Evolutionary conservation across 1,284 basidiomycete species (phyloP), one percentile per base, ranked within the genome.

Genomic region (Rhodotorula sp.): DNA sequence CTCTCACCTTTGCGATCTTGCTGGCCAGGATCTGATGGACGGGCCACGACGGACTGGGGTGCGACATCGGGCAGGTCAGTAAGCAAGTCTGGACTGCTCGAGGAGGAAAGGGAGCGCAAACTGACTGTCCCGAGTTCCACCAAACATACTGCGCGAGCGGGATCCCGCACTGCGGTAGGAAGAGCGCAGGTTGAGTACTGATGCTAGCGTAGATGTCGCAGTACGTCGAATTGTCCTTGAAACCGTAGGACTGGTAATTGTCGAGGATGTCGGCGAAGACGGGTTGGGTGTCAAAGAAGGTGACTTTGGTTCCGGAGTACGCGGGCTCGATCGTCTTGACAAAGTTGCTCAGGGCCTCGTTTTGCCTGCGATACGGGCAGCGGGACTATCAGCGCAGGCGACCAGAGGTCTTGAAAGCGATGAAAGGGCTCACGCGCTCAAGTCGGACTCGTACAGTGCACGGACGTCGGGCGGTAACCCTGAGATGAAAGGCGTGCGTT

Each of bases 201-300:
- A 58, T 31, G n/a, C 16, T 29, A 6, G 56, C 16, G 56, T 71
- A 71, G 21, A 59, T 47, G 6, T 20, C 23, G 51, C 70, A 71
- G 15, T 51, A 64, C 5, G 48, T 26, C 12, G 48, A 56, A 26
- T 65, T 48, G 21, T 70, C 65, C 34, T 34, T 31, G 58, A 73
- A 65, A 16, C 71, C 68, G 64, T 73, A 73, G 15, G 20, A 21
- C 5, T 3, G 20, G 7, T 68, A 68, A 4, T 26, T 10, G 51
- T 63, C 68, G 31, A 73, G 62, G 43, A 70, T 59, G 21, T 63
- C 39, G 59, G 48, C 54, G 56, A 71, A 62, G 56, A 71, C 67
- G 12, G 66, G 52, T 14, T 58, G 52, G 5, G 70, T 68, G 66
- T 71, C 70, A 34, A 68, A 71, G 18, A 71, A 56, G 16, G 49